Evolutionary conservation across 1,139 yeast genomes (phyloP), one percentile per base, ranked within the genome.

Genomic region (Nakaseomyces bracarensis): DNA sequence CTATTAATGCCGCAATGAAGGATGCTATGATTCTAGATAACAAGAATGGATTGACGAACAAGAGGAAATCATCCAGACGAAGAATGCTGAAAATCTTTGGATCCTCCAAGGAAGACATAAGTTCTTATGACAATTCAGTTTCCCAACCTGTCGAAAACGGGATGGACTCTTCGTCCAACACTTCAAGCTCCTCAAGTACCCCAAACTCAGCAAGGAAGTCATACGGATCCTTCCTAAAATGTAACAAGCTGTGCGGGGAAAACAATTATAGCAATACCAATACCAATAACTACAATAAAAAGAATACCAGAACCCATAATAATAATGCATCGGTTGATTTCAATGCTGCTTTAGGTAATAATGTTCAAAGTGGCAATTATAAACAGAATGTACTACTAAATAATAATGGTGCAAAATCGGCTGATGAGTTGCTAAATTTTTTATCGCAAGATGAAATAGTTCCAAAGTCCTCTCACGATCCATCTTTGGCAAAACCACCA

Each of bases 71-170:
- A 7, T 48, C 60, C 11, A 56, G 53, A 35, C 54, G 56, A 39
- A 48, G 56, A 29, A 57, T 58, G 60, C 43, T 59, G 35, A 56
- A 58, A 39, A 54, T 59, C 7, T 59, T 59, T 44, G 53, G 61
- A 13, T 21, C 14, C 36, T 21, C 35, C 30, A 39, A 40, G 5
- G 35, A 28, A 10, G 20, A 29, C 15, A n/a, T 38, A 3, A 31
- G 40, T n/a, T 21, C 40, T 19, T 31, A 40, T n/a, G 19, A 19
- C 9, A 34, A n/a, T 20, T 5, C 41, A 41, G 29, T 41, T n/a
- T n/a, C n/a, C n/a, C n/a, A n/a, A n/a, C n/a, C 50, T 2, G 33
- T 26, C 2, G 39, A 36, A 15, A 18, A 10, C 22, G 39, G 18
- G n/a, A n/a, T 25, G 3, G 31, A 36, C 2, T 27, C 39, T 9